phyloP scores from a whole-genome alignment of 2,329 filamentous ascomycete genomes.

The Neocatenulostroma microsporum region DNA sequence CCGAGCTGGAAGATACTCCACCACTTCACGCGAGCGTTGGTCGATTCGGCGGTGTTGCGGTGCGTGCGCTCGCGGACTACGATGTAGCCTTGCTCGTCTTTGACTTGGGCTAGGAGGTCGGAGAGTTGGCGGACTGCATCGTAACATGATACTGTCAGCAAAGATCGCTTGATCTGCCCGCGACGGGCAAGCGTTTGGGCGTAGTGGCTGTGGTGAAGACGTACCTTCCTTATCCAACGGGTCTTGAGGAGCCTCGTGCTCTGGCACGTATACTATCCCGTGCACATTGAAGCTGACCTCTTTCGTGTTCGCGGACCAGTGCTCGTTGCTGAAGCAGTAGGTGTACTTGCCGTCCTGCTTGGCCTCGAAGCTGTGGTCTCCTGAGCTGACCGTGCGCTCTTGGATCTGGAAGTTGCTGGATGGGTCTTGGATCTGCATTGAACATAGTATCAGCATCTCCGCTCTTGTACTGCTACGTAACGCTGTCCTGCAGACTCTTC shows the following conservation, averaged over 20 bases:
- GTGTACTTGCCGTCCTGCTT: constrained; percentile 76
- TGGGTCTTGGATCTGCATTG: constrained; percentile 73
- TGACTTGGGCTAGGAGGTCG: constrained; percentile 82
- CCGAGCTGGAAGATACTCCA: constrained; percentile 96
- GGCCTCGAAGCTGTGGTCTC: constrained; percentile 88
- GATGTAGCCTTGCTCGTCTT: constrained; percentile 97
- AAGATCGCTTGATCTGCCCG: background rate
- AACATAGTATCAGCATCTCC: too few relatives aligned
- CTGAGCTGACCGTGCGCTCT: constrained; percentile 74
- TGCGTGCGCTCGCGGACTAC: constrained; percentile 91
- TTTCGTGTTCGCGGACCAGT: constrained; percentile 93
- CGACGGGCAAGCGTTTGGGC: background rate
- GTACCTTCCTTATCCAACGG: constrained; percentile 84
- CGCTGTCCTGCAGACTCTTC: too few relatives aligned
- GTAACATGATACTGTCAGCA: too few relatives aligned
- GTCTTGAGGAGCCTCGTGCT: constrained; percentile 73
- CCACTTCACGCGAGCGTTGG: constrained; percentile 96
- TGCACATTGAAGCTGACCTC: constrained; percentile 99
- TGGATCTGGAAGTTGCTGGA: constrained; percentile 66
- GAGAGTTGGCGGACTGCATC: constrained; percentile 74
- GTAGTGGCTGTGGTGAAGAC: background rate
- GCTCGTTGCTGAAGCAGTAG: constrained; percentile 99
- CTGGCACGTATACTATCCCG: constrained; percentile 93
- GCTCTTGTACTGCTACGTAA: too few relatives aligned
- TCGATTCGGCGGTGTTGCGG: constrained; percentile 97